A percentile compares a stretch with the other conserved stretches of the same genome.
phyloP scores from a whole-genome alignment of 2,329 filamentous ascomycete genomes.

The Exophiala sp. region DNA sequence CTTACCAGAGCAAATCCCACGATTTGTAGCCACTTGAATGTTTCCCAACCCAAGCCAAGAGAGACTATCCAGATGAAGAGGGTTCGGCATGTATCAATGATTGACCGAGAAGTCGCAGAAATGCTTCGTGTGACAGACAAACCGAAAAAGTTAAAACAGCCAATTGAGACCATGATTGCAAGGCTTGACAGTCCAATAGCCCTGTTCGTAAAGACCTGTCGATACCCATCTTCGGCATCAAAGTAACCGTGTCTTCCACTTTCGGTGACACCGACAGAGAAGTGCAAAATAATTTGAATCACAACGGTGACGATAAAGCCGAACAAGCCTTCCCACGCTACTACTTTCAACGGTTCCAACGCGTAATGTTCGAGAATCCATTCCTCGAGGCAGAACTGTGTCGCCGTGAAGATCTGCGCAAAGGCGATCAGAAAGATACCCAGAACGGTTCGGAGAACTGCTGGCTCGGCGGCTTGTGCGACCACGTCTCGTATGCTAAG shows the following conservation, averaged over 20 bases:
- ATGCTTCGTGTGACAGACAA: conserved; percentile 86
- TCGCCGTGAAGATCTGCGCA: conserved; percentile 94
- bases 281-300: conserved; percentile 76
- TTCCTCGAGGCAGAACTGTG: conserved; percentile 94
- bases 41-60: conserved; percentile 90
- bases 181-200: conserved; percentile 73
- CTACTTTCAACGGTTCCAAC: conserved; percentile 83
- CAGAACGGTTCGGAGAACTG: conserved; percentile 67
- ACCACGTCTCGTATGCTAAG: conserved; percentile 39
- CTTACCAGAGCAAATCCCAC: conserved; percentile 68
- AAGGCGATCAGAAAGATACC: conserved; percentile 88
- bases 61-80: conserved; percentile 98
- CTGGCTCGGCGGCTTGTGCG: conserved; percentile 46
- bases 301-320: conserved; percentile 76
- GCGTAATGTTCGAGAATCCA: conserved; percentile 77
- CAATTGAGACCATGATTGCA: conserved; percentile 96
- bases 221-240: conserved; percentile 81
- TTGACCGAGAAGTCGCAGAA: conserved; percentile 87
- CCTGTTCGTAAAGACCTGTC: conserved; percentile 70
- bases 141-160: conserved; percentile 99
- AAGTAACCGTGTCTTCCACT: conserved; percentile 79
- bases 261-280: conserved; percentile 69
- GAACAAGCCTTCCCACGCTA: conserved; percentile 95
- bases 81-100: conserved; percentile 95
- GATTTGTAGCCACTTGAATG: conserved; percentile 96